These are phyloP conservation scores for Beta corolliflora DNA, from an alignment of 179 eudicot genomes.

Conservation along the genomic window DNA sequence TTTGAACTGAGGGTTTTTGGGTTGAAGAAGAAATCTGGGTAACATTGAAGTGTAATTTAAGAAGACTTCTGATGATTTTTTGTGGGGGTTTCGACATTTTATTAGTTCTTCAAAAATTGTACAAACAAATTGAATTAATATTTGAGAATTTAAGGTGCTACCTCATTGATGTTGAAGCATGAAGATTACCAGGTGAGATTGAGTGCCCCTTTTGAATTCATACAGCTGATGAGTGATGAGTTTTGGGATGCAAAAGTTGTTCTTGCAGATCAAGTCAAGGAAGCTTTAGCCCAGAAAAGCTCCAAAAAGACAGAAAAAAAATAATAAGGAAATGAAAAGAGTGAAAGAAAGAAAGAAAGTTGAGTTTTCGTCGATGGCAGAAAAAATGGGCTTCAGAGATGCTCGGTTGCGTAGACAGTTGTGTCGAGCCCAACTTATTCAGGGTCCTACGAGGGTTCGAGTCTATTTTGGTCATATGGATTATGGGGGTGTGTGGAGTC, in stretches of 20 bases:
- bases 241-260: not conserved
- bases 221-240: too few species aligned
- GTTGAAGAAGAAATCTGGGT: constrained; percentile 21
- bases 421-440: too few species aligned
- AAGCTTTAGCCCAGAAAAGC: not conserved
- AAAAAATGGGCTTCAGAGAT: too few species aligned
- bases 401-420: too few species aligned
- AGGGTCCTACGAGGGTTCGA: too few species aligned
- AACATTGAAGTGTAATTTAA: constrained; percentile 37
- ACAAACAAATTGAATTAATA: not conserved
- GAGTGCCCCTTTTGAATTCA: not conserved
- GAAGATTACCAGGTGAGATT: not conserved
- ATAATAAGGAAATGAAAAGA: too few species aligned
- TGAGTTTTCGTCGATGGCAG: too few species aligned
- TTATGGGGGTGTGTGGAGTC: too few species aligned
- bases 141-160: not conserved
- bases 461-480: too few species aligned
- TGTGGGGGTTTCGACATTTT: constrained; percentile 47
- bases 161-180: constrained; percentile 7
- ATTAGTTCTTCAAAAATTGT: not conserved
- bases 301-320: too few species aligned
- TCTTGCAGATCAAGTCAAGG: constrained; percentile 18
- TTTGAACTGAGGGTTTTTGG: constrained; percentile 25
- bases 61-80: constrained; percentile 36
- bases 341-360: too few species aligned